These are phyloP conservation scores for Metschnikowia kunwiensis DNA, from an alignment of 805 yeast species.

Conservation along the genomic window DNA sequence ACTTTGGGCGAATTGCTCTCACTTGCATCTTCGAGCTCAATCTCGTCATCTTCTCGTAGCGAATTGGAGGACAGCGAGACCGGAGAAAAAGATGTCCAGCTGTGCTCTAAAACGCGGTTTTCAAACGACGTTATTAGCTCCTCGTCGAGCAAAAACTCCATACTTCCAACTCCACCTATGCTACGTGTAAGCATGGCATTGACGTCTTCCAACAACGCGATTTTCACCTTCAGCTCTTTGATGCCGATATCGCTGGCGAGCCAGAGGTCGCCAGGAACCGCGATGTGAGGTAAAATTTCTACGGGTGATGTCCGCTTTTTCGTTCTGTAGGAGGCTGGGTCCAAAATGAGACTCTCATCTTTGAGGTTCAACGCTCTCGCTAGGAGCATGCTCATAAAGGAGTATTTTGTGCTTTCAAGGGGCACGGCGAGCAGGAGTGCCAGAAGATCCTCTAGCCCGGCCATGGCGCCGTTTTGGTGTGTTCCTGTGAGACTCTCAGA, in stretches of 20 bases:
- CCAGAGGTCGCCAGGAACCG: slow-evolving; percentile 40
- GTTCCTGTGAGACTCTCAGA: not conserved
- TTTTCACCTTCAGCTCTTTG: slow-evolving; percentile 31
- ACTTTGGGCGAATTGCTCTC: slow-evolving; percentile 2
- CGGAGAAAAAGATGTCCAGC: slow-evolving; percentile 20
- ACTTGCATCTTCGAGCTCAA: slow-evolving; percentile 8
- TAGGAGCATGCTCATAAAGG: slow-evolving; percentile 26
- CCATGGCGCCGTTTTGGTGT: not conserved
- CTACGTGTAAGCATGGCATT: slow-evolving; percentile 25
- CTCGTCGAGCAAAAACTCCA: slow-evolving; percentile 26
- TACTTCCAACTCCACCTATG: slow-evolving; percentile 12
- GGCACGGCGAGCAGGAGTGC: slow-evolving; percentile 28
- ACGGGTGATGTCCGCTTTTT: slow-evolving; percentile 4
- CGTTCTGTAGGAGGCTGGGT: slow-evolving; percentile 3
- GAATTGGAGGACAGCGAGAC: slow-evolving; percentile 3
- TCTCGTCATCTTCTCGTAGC: slow-evolving; percentile 13
- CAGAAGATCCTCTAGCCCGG: slow-evolving; percentile 16
- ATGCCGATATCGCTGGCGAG: slow-evolving; percentile 28
- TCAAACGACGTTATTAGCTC: slow-evolving; percentile 28
- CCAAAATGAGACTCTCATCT: slow-evolving; percentile 18
- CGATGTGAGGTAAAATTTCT: slow-evolving; percentile 33
- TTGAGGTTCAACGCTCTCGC: slow-evolving; percentile 24
- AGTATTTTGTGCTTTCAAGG: slow-evolving; percentile 26
- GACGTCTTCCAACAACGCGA: slow-evolving; percentile 30
- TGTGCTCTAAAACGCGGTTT: slow-evolving; percentile 32